Evolutionary conservation across 2,329 filamentous ascomycete genomes (phyloP).

Genomic region (Orbilia brochopaga): DNA sequence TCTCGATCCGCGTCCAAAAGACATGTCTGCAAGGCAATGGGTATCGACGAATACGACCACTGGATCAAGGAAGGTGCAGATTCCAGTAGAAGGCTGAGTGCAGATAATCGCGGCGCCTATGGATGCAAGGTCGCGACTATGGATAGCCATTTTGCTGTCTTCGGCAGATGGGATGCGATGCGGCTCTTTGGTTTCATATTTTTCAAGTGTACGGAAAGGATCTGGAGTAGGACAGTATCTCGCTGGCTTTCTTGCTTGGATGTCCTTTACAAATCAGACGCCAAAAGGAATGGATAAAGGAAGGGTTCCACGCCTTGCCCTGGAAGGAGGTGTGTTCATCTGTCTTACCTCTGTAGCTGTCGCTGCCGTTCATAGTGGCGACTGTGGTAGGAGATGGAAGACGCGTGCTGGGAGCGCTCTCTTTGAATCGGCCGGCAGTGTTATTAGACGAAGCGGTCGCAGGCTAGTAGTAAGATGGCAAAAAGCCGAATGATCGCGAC

Average conservation of each 20-base stretch:
- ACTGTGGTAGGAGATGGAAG: background rate
- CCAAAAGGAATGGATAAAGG: conserved; percentile 50
- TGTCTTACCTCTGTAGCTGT: conserved; percentile 48
- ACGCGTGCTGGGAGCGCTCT: conserved; percentile 19
- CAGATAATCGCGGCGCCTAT: conserved; percentile 31
- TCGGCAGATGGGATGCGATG: conserved; percentile 34
- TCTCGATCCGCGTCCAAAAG: background rate
- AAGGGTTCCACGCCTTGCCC: conserved; percentile 24
- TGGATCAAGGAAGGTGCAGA: conserved; percentile 33
- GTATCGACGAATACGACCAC: conserved; percentile 31
- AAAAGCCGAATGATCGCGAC: background rate
- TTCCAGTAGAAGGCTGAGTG: conserved; percentile 41
- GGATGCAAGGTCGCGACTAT: conserved; percentile 27
- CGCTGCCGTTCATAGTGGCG: conserved; percentile 45
- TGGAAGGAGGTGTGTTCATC: conserved; percentile 17
- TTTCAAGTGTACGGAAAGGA: conserved; percentile 24
- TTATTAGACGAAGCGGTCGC: background rate
- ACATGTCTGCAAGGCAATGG: conserved; percentile 2
- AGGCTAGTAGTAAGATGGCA: background rate
- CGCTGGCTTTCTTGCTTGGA: conserved; percentile 36
- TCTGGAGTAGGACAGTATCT: conserved; percentile 40
- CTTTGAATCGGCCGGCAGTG: background rate
- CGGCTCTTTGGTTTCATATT: conserved; percentile 13
- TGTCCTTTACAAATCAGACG: conserved; percentile 51
- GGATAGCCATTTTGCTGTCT: conserved; percentile 32